Evolutionary conservation across 805 yeast species (phyloP).

Genomic region (Wickerhamomyces silvicola): DNA sequence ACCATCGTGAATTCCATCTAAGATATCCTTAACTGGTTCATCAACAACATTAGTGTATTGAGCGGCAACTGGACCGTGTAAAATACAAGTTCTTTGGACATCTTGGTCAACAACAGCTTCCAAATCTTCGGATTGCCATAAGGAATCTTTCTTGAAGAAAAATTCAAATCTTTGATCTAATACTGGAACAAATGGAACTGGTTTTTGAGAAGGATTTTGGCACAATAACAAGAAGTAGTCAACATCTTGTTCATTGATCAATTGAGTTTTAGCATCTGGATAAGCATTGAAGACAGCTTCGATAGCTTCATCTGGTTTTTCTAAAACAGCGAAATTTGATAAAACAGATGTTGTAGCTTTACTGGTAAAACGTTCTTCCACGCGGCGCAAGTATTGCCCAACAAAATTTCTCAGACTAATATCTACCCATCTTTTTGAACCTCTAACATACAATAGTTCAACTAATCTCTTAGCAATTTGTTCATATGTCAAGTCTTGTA

Average conservation of each 20-base stretch:
- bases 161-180: slow-evolving; percentile 91
- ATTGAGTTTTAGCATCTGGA: slow-evolving; percentile 72
- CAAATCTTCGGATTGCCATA: slow-evolving; percentile 98
- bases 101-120: slow-evolving; percentile 95
- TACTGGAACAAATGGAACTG: slow-evolving; percentile 96
- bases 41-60: slow-evolving; percentile 79
- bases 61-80: slow-evolving; percentile 98
- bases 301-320: slow-evolving; percentile 56
- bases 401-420: slow-evolving; percentile 75
- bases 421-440: slow-evolving; percentile 84
- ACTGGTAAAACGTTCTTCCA: slow-evolving; percentile 89
- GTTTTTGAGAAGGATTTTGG: slow-evolving; percentile 83
- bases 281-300: slow-evolving; percentile 58
- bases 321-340: slow-evolving; percentile 65
- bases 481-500: slow-evolving; percentile 92
- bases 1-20: slow-evolving; percentile 86
- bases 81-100: slow-evolving; percentile 97
- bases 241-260: slow-evolving; percentile 90
- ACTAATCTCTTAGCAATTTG: slow-evolving; percentile 85
- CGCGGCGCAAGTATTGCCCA: slow-evolving; percentile 84
- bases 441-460: slow-evolving; percentile 79
- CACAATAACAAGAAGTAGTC: slow-evolving; percentile 86
- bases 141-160: slow-evolving; percentile 96
- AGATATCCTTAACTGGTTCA: slow-evolving; percentile 87
- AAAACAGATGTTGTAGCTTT: slow-evolving; percentile 56